Evolutionary conservation across 129 eudicot species (phyloP).

Genomic region (Flaveria bidentis): DNA sequence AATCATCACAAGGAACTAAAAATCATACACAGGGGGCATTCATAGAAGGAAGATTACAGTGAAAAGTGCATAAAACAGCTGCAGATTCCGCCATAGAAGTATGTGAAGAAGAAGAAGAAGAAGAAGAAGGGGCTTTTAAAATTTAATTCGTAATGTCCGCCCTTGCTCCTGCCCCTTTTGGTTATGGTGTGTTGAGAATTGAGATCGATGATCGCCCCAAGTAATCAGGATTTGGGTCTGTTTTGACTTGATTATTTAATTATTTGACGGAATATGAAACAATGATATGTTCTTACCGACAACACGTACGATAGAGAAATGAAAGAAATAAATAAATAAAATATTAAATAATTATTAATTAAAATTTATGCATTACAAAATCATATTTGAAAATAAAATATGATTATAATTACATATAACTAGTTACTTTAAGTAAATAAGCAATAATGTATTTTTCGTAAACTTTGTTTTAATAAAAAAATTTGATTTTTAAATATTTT

Average conservation of each 20-base stretch:
- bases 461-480: no score
- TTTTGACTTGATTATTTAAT: background rate
- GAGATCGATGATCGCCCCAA: background rate
- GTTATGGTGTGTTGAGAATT: slow-evolving; percentile 3
- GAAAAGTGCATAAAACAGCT: slow-evolving; percentile 53
- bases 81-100: slow-evolving; percentile 53
- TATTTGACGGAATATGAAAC: background rate
- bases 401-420: no score
- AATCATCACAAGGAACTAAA: background rate
- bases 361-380: no score
- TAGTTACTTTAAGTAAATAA: no score
- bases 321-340: no score
- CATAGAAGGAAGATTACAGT: slow-evolving; percentile 35
- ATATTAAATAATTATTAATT: no score
- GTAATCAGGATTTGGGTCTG: background rate
- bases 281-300: background rate
- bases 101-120: background rate
- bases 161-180: slow-evolving; percentile 24
- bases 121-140: background rate
- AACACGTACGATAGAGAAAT: no score
- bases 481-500: no score
- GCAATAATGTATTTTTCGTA: no score
- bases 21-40: background rate
- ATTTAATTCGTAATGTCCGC: slow-evolving; percentile 52
- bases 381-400: no score